A percentile compares a stretch with the other conserved stretches of the same genome.
These are phyloP conservation scores for Curvularia hawaiiensis DNA, from an alignment of 2,329 filamentous ascomycete species.

Conservation along the genomic window DNA sequence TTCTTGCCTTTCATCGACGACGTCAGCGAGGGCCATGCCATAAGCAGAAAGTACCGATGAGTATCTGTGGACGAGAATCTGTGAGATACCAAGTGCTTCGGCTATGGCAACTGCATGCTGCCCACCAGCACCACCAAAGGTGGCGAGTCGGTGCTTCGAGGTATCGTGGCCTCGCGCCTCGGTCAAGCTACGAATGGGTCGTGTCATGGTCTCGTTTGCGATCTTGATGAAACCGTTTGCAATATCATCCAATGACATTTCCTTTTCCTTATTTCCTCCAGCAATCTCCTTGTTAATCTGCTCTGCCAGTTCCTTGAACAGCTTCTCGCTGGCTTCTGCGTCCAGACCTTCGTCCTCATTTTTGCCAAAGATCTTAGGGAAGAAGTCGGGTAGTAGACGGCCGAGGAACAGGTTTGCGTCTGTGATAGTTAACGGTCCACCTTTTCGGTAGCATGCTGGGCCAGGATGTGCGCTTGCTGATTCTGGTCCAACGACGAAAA, in stretches of 20 bases:
- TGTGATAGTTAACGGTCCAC: slow-evolving; percentile 87
- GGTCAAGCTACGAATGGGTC: slow-evolving; percentile 87
- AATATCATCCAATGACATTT: slow-evolving; percentile 81
- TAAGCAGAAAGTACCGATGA: slow-evolving; percentile 90
- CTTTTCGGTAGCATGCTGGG: slow-evolving; percentile 89
- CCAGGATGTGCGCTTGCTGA: slow-evolving; percentile 89
- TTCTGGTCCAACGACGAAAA: slow-evolving; percentile 90
- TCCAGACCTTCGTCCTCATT: slow-evolving; percentile 85
- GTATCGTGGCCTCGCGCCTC: slow-evolving; percentile 93
- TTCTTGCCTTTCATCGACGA: slow-evolving; percentile 89
- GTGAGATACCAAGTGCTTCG: slow-evolving; percentile 79
- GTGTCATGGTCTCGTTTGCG: slow-evolving; percentile 89
- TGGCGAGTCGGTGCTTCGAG: slow-evolving; percentile 85
- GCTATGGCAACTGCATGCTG: slow-evolving; percentile 94
- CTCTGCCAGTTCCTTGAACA: slow-evolving; percentile 76
- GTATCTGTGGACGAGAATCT: slow-evolving; percentile 85
- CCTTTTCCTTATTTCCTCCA: slow-evolving; percentile 60
- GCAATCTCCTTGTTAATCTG: slow-evolving; percentile 79
- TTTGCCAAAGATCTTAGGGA: slow-evolving; percentile 93
- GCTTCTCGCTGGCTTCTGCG: slow-evolving; percentile 71
- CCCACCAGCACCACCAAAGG: slow-evolving; percentile 89
- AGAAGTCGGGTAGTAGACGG: slow-evolving; percentile 84
- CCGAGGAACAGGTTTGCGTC: slow-evolving; percentile 90
- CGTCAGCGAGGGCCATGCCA: slow-evolving; percentile 90
- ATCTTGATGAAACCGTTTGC: slow-evolving; percentile 89